Evolutionary conservation across 257 asterid species (phyloP).

Genomic region (Solanum medicagineum): DNA sequence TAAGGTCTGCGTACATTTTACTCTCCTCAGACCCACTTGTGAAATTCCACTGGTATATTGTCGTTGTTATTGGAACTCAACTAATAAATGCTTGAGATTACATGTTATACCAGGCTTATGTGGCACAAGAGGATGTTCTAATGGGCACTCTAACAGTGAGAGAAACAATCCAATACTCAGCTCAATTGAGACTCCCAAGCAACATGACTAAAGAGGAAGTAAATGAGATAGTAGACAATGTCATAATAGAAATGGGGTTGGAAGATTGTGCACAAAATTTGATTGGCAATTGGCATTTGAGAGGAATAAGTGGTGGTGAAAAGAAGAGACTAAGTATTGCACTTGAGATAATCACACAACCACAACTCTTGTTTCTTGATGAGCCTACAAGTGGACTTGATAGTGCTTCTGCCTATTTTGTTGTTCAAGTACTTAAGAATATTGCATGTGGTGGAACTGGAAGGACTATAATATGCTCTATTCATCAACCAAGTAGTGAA

Average conservation of each 20-base stretch:
- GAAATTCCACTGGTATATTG: too few species aligned
- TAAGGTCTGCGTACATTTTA: too few species aligned
- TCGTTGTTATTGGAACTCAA: not conserved
- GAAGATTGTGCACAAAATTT: slow-evolving; percentile 59
- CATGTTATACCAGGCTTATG: slow-evolving; percentile 53
- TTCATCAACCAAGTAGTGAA: slow-evolving; percentile 95
- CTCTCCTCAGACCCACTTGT: too few species aligned
- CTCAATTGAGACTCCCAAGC: slow-evolving; percentile 53
- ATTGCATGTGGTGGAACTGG: slow-evolving; percentile 31
- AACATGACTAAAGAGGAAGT: slow-evolving; percentile 20
- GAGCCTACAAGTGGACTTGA: slow-evolving; percentile 91
- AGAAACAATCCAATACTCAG: slow-evolving; percentile 74
- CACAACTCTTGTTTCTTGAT: slow-evolving; percentile 56
- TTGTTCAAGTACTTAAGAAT: slow-evolving; percentile 51
- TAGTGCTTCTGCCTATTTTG: slow-evolving; percentile 77
- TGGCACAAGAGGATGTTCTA: slow-evolving; percentile 68
- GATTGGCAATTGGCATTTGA: slow-evolving; percentile 82
- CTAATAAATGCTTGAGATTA: not conserved
- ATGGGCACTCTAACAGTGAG: slow-evolving; percentile 78
- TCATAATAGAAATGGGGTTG: slow-evolving; percentile 63
- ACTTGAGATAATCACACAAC: slow-evolving; percentile 68
- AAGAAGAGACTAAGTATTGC: slow-evolving; percentile 89
- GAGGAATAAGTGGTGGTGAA: slow-evolving; percentile 95
- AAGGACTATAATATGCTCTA: slow-evolving; percentile 60
- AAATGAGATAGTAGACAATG: slow-evolving; percentile 25